Conservation (phyloP, 2,329 filamentous ascomycete genomes). For the Sarocladiaceae sp. region DNA sequence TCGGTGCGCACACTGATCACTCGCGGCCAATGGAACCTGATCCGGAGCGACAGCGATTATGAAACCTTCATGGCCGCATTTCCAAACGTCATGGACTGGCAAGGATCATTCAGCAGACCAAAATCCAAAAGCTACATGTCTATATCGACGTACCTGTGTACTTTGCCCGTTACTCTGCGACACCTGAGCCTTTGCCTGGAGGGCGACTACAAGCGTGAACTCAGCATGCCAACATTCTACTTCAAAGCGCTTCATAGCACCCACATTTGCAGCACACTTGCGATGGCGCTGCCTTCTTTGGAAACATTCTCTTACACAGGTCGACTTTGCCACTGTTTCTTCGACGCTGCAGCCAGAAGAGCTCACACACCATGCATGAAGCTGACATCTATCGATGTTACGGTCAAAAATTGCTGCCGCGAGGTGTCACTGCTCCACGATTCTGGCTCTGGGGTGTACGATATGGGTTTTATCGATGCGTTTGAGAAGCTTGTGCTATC, state of each 20-base stretch:
- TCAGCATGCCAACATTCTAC: slow-evolving; percentile 53
- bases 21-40: slow-evolving; percentile 72
- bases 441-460: slow-evolving; percentile 62
- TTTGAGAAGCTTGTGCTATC: slow-evolving; percentile 64
- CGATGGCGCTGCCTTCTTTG: slow-evolving; percentile 51
- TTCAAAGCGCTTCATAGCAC: slow-evolving; percentile 51
- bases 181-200: slow-evolving; percentile 64
- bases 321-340: slow-evolving; percentile 63
- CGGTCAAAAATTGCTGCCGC: slow-evolving; percentile 69
- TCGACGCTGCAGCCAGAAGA: slow-evolving; percentile 48
- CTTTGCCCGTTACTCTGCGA: slow-evolving; percentile 48
- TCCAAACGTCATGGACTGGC: slow-evolving; percentile 59
- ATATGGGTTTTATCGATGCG: slow-evolving; percentile 63
- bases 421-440: slow-evolving; percentile 48
- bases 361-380: slow-evolving; percentile 41
- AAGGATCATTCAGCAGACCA: slow-evolving; percentile 61
- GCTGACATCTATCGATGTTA: slow-evolving; percentile 62
- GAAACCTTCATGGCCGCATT: slow-evolving; percentile 53
- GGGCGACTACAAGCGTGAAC: slow-evolving; percentile 62
- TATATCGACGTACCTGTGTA: slow-evolving; percentile 56
- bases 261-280: slow-evolving; percentile 62
- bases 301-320: slow-evolving; percentile 69
- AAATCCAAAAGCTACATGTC: slow-evolving; percentile 69
- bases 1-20: slow-evolving; percentile 63
- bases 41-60: slow-evolving; percentile 59